These are phyloP conservation scores for Fusarium graminum DNA, from an alignment of 2,329 filamentous ascomycete species.

Conservation along the genomic window DNA sequence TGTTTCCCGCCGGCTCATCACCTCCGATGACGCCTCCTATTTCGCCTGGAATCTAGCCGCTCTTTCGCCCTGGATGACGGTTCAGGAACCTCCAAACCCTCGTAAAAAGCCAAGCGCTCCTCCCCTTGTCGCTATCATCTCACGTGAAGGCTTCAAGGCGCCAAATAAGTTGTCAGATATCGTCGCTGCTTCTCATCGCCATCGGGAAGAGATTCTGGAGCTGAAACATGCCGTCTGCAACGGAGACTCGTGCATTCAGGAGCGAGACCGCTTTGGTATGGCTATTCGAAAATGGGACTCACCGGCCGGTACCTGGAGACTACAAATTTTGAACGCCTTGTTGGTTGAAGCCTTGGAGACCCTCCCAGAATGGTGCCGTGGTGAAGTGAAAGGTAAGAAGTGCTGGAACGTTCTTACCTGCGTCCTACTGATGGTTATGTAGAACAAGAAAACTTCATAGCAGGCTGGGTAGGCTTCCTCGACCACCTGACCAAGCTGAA, in stretches of 20 bases:
- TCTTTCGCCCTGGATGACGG: slow-evolving; percentile 77
- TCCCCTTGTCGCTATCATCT: slow-evolving; percentile 65
- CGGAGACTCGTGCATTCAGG: slow-evolving; percentile 59
- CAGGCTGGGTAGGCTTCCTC: slow-evolving; percentile 67
- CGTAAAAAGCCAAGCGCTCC: slow-evolving; percentile 65
- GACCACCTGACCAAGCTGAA: slow-evolving; percentile 67
- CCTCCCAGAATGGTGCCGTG: slow-evolving; percentile 51
- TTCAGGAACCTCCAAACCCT: slow-evolving; percentile 57
- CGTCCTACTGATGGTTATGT: slow-evolving; percentile 32
- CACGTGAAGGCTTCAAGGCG: slow-evolving; percentile 82
- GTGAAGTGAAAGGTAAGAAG: slow-evolving; percentile 55
- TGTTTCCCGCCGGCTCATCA: slow-evolving; percentile 68
- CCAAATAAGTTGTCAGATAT: slow-evolving; percentile 81
- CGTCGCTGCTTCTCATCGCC: slow-evolving; percentile 72
- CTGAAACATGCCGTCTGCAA: slow-evolving; percentile 69
- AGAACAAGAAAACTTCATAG: slow-evolving; percentile 62
- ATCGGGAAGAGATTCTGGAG: slow-evolving; percentile 72
- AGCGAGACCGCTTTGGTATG: slow-evolving; percentile 79
- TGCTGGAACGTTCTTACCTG: slow-evolving; percentile 38
- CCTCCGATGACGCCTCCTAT: slow-evolving; percentile 74
- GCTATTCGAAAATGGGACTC: slow-evolving; percentile 78
- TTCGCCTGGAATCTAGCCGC: slow-evolving; percentile 82
- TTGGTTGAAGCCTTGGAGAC: slow-evolving; percentile 70
- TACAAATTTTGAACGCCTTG: slow-evolving; percentile 77
- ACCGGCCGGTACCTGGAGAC: slow-evolving; percentile 73